A percentile compares a stretch with the other conserved stretches of the same genome.
Conservation (phyloP, 2,329 filamentous ascomycete species). For the Tolypocladium inflatum region DNA sequence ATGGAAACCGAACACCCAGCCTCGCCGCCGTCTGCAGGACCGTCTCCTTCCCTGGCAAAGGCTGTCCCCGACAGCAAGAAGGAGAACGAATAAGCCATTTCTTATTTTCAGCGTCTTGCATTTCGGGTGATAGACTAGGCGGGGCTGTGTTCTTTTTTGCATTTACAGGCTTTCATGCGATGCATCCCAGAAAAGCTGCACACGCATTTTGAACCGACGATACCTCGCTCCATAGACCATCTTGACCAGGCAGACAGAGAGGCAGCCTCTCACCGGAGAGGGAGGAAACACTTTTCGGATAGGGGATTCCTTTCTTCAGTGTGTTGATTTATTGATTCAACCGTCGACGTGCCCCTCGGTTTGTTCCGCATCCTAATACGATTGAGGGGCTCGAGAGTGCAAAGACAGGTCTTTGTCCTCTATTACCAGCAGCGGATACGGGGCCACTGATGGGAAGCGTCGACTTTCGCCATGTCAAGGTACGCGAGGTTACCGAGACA, state of each 20-base stretch:
- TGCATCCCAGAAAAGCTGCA: constrained; percentile 37
- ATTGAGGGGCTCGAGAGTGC: neutral
- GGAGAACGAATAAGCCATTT: constrained; percentile 31
- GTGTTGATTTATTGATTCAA: constrained; percentile 6
- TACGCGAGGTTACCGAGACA: neutral
- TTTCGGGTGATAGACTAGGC: constrained; percentile 43
- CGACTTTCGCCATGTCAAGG: neutral
- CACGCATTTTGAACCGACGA: constrained; percentile 35
- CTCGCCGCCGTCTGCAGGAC: constrained; percentile 61
- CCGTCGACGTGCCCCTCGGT: neutral
- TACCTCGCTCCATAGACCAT: constrained; percentile 40
- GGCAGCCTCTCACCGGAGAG: constrained; percentile 19
- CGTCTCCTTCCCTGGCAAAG: constrained; percentile 58
- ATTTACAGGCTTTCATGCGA: constrained; percentile 39
- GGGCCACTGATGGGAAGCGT: neutral
- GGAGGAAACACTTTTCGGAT: constrained; percentile 8
- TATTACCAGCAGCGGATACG: neutral
- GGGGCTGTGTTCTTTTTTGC: constrained; percentile 32
- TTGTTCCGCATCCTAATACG: neutral
- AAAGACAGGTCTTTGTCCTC: neutral
- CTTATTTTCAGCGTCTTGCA: constrained; percentile 30
- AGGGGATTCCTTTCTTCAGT: constrained; percentile 6
- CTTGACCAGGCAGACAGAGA: constrained; percentile 18
- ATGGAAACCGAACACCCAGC: constrained; percentile 54
- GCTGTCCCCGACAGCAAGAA: constrained; percentile 49